These are phyloP conservation scores for Termitomyces titanicus DNA, from an alignment of 768 basidiomycete genomes.

Conservation along the genomic window DNA sequence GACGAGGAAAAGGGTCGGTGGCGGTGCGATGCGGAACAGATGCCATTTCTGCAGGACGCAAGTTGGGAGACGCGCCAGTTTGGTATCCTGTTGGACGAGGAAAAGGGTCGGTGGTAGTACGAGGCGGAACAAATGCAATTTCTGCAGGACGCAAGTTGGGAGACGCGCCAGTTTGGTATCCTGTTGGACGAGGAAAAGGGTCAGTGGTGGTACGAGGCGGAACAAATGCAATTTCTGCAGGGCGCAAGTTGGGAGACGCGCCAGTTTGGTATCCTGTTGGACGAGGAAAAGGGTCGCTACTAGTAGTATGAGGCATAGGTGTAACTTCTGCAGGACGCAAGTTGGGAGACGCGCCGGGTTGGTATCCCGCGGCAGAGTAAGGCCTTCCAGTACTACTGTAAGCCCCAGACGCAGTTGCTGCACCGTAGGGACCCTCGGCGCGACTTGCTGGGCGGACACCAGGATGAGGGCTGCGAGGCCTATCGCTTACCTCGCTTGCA, in stretches of 20 bases:
- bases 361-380: constrained; percentile 15
- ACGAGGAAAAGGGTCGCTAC: no score
- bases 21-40: constrained; percentile 23
- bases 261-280: constrained; percentile 16
- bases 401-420: constrained; percentile 26
- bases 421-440: constrained; percentile 26
- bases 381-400: constrained; percentile 23
- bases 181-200: no score
- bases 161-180: constrained; percentile 15
- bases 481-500: constrained; percentile 34
- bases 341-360: constrained; percentile 34
- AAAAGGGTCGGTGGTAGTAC: no score
- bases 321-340: constrained; percentile 42
- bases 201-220: no score
- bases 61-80: constrained; percentile 34
- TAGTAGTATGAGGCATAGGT: no score
- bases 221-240: constrained; percentile 42
- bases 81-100: constrained; percentile 16
- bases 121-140: no score
- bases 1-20: constrained; percentile 6
- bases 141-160: constrained; percentile 50
- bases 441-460: constrained; percentile 21
- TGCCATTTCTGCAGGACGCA: constrained; percentile 42
- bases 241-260: constrained; percentile 41
- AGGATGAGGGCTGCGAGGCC: constrained; percentile 37